Base-by-base conservation (phyloP, 2,329 filamentous ascomycete genomes). In the Verticillium tricorpus region DNA sequence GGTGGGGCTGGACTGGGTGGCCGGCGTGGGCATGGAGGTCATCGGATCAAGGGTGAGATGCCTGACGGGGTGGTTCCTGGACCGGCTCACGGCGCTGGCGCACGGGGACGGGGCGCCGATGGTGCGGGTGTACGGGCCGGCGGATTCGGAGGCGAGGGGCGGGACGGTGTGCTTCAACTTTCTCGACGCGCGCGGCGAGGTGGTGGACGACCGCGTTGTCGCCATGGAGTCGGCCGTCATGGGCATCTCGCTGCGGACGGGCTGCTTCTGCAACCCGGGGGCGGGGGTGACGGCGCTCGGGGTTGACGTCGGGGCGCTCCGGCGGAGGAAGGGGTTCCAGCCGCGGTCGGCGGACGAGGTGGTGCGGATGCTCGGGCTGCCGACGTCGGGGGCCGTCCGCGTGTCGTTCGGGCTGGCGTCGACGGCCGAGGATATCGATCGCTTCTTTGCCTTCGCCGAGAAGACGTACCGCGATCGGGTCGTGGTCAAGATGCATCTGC, bases 211-310 rank as follows among this genome's bases (percentile, higher is more conserved):
- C 60, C 69, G 76, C 17, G 58, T 77, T 1, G 72, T 79, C 1
- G 75, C 69, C 0, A 50, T 58, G 2, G 76, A 73, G 63, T 73
- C 76, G 0, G 69, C 75, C 0, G 68, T 65, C 0, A 70, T 67
- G 0, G 67, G 66, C 52, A 78, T 79, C 31, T 77, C 76, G 6
- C 62, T 79, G 9, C 69, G 76, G 12, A 78, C 76, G 1, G 77
- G 77, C 4, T 79, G 77, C 56, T 78, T 78, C 64, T 78, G 77
- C 63, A 78, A 79, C 45, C 77, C 77, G 0, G 76, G 77, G 3
- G 76, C 69, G 0, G 73, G 73, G 17, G 76, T 78, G 66, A 65
- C 66, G 1, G 74, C 74, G 0, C 68, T 78, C 17, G 70, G 67
- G 2, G 57, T 77, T n/a, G 62, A 67, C 17, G 60, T 60, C 2